Conservation (phyloP, 495 filamentous ascomycete genomes). For the Aspergillus sclerotiicarbonarius region DNA sequence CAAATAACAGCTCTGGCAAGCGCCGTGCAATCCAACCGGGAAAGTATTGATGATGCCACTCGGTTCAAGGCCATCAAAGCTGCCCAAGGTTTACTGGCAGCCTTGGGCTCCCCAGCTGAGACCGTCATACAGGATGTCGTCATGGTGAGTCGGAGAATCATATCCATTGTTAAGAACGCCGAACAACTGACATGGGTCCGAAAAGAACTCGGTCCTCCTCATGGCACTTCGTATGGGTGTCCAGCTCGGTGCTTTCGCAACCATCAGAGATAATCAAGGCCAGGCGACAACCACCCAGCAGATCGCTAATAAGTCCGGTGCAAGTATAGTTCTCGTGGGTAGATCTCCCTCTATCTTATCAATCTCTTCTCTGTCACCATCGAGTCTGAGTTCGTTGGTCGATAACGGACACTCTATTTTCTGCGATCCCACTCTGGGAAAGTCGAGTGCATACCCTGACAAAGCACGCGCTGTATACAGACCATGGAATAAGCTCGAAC, state of each 20-base stretch:
- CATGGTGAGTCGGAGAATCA: constrained; percentile 10
- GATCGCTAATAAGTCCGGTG: constrained; percentile 18
- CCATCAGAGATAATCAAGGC: constrained; percentile 7
- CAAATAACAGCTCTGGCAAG: constrained; percentile 5
- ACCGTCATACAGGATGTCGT: constrained; percentile 19
- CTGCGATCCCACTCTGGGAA: too few species aligned
- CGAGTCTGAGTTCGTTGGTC: not conserved
- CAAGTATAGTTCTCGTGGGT: constrained; percentile 19
- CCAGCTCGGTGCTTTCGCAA: constrained; percentile 17
- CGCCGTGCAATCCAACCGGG: not conserved
- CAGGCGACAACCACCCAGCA: constrained; percentile 8
- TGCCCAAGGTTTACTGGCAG: constrained; percentile 5
- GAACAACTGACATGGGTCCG: not conserved
- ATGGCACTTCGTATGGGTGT: constrained; percentile 23
- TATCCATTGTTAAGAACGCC: not conserved
- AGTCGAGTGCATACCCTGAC: too few species aligned
- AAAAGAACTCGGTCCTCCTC: constrained; percentile 11
- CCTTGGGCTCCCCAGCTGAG: constrained; percentile 19
- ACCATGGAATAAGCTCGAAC: not conserved
- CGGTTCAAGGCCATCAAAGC: constrained; percentile 9
- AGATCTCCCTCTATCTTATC: not conserved
- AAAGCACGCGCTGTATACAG: too few species aligned
- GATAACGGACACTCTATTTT: too few species aligned
- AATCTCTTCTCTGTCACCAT: not conserved
- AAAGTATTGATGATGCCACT: constrained; percentile 6